These are phyloP conservation scores for Scutellaria galericulata DNA, from an alignment of 257 asterid genomes.

Conservation along the genomic window DNA sequence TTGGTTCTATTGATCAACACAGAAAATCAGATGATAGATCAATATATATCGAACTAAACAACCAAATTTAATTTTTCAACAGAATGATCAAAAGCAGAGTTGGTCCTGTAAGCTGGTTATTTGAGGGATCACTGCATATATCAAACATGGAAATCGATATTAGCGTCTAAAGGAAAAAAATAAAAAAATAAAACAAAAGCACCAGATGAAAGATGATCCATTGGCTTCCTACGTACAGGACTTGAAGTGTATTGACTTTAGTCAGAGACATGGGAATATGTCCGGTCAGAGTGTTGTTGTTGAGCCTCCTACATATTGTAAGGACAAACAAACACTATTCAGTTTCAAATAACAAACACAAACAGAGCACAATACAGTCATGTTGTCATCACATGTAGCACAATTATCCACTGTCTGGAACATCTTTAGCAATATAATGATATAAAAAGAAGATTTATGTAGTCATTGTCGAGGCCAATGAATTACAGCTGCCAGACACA, in stretches of 20 bases:
- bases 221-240: slow-evolving; percentile 73
- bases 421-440: slow-evolving; percentile 25
- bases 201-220: slow-evolving; percentile 24
- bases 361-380: slow-evolving; percentile 28
- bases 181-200: slow-evolving; percentile 10
- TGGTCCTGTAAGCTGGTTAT: slow-evolving; percentile 62
- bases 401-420: slow-evolving; percentile 3
- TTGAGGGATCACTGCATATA: slow-evolving; percentile 88
- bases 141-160: slow-evolving; percentile 31
- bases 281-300: slow-evolving; percentile 82
- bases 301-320: slow-evolving; percentile 78
- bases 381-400: slow-evolving; percentile 16
- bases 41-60: neutral
- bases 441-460: neutral
- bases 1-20: slow-evolving; percentile 13
- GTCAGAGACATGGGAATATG: slow-evolving; percentile 77
- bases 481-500: neutral
- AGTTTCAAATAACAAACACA: slow-evolving; percentile 24
- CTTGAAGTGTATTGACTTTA: slow-evolving; percentile 73
- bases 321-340: slow-evolving; percentile 33
- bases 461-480: slow-evolving; percentile 19
- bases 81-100: slow-evolving; percentile 29
- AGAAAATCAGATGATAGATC: neutral
- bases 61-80: slow-evolving; percentile 3
- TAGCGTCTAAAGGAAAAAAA: slow-evolving; percentile 30